Conservation (phyloP, 768 basidiomycete species). For the Mycena vitilis region DNA sequence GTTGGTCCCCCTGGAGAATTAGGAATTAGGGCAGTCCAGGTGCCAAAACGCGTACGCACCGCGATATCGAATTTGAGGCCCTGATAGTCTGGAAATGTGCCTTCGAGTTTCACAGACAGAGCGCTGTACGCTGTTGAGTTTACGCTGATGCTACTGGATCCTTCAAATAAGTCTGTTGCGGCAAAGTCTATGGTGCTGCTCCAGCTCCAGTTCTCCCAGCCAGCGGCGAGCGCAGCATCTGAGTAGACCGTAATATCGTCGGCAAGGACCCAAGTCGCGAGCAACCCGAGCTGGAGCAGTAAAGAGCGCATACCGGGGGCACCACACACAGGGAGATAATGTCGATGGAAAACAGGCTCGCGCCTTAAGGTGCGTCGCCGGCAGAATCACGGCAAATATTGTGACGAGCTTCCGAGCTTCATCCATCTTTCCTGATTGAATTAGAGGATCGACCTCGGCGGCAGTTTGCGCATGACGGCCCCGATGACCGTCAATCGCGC, state of each 20-base stretch:
- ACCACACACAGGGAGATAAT: too few species aligned
- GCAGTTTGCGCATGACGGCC: constrained; percentile 9
- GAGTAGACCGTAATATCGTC: constrained; percentile 57
- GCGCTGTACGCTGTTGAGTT: constrained; percentile 57
- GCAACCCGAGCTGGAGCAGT: constrained; percentile 26
- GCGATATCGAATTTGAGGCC: constrained; percentile 65
- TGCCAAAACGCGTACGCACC: constrained; percentile 41
- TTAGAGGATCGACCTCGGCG: constrained; percentile 23
- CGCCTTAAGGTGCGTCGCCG: constrained; percentile 16
- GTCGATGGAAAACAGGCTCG: not conserved
- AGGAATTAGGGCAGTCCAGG: not conserved
- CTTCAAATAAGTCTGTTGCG: constrained; percentile 56
- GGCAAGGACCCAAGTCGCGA: constrained; percentile 21
- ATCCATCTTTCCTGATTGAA: constrained; percentile 12
- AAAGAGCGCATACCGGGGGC: constrained; percentile 16
- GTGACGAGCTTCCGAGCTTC: constrained; percentile 23
- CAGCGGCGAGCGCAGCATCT: constrained; percentile 53
- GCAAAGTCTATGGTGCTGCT: constrained; percentile 54
- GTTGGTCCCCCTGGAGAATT: constrained; percentile 53
- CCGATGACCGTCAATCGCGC: constrained; percentile 4
- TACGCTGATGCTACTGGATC: constrained; percentile 56
- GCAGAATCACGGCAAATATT: constrained; percentile 28
- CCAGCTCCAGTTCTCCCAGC: constrained; percentile 69
- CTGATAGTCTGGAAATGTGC: constrained; percentile 55
- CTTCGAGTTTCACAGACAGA: constrained; percentile 58